A percentile compares a stretch with the other conserved stretches of the same genome.
phyloP scores from a whole-genome alignment of 768 basidiomycete genomes.

The Auricularia sp. region DNA sequence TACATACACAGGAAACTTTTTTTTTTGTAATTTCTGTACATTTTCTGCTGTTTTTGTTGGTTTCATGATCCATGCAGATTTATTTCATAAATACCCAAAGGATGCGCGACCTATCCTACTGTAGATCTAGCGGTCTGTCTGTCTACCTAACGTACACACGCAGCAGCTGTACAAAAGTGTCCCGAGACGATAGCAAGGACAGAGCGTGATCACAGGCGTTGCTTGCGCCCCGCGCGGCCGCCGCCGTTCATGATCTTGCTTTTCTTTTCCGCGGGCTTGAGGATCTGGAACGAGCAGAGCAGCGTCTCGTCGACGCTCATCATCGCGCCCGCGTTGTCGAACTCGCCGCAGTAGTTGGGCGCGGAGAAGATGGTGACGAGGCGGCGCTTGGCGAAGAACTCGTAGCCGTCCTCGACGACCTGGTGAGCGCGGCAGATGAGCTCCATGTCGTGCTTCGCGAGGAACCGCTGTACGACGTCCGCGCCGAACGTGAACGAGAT shows the following conservation, averaged over 20 bases:
- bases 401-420: constrained; percentile 99
- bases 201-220: background rate
- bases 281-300: constrained; percentile 95
- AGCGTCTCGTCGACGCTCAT: constrained; percentile 99
- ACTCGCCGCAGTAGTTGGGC: constrained; percentile 91
- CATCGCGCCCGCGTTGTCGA: constrained; percentile 99
- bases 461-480: constrained; percentile 94
- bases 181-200: too few species aligned
- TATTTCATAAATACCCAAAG: too few species aligned
- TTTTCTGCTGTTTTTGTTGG: too few species aligned
- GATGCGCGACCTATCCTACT: too few species aligned
- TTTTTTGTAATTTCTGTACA: too few species aligned
- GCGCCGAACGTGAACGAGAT: constrained; percentile 99
- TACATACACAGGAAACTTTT: too few species aligned
- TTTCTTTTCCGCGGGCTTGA: constrained; percentile 99
- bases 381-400: constrained; percentile 97
- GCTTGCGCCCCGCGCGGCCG: constrained; percentile 7
- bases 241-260: constrained; percentile 36
- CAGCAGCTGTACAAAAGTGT: too few species aligned
- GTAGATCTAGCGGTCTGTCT: too few species aligned
- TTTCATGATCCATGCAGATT: too few species aligned
- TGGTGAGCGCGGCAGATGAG: constrained; percentile 95
- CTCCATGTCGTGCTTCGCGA: constrained; percentile 99
- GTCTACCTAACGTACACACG: too few species aligned
- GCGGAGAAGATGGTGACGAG: constrained; percentile 95